Conservation (phyloP, 306 rosid genomes). For the Cicer judaicum region DNA sequence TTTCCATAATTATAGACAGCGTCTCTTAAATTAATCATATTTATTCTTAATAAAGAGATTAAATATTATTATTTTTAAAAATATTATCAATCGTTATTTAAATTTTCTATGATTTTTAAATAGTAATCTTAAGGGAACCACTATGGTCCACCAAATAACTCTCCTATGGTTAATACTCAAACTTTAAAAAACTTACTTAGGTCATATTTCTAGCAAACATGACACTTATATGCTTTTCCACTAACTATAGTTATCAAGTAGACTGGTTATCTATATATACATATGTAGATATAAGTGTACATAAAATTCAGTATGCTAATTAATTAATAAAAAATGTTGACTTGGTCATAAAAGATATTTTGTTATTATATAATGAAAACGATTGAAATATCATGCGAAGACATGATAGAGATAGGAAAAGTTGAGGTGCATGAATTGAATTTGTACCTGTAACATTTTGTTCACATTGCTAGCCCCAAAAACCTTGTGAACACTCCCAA, state of each 20-base stretch:
- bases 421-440: slow-evolving; percentile 1
- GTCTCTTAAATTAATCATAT: too few species aligned
- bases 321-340: not conserved
- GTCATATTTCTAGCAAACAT: too few species aligned
- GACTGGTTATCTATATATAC: not conserved
- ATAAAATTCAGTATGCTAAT: not conserved
- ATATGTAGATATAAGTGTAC: not conserved
- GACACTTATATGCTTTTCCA: not conserved
- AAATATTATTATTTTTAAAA: too few species aligned
- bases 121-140: rapidly evolving
- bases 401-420: slow-evolving; percentile 31
- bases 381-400: slow-evolving; percentile 31
- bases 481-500: slow-evolving; percentile 91
- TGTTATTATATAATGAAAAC: slow-evolving; percentile 18
- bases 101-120: too few species aligned
- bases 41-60: too few species aligned
- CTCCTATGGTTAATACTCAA: too few species aligned
- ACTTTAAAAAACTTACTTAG: not conserved
- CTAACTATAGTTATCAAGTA: not conserved
- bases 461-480: slow-evolving; percentile 99
- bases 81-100: rapidly evolving
- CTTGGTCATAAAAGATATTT: slow-evolving; percentile 4
- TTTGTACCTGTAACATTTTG: slow-evolving; percentile 91
- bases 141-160: too few species aligned
- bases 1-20: too few species aligned